Evolutionary conservation across 2,329 filamentous ascomycete genomes (phyloP).

Genomic region (Dactylonectria estremocensis): DNA sequence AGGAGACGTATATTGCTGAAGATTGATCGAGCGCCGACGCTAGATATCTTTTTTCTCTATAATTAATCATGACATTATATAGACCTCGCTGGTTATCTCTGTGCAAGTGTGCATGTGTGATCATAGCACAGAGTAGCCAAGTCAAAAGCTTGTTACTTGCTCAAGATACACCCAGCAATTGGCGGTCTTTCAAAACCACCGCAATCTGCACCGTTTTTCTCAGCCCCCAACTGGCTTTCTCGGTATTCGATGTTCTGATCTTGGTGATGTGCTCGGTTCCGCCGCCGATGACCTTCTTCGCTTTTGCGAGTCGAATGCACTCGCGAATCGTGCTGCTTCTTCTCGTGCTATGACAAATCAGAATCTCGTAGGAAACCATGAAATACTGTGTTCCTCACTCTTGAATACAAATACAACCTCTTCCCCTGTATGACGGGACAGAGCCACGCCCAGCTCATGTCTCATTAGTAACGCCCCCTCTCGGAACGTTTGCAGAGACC

Average conservation of each 20-base stretch:
- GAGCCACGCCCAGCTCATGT: background rate
- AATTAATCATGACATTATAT: background rate
- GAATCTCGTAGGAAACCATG: background rate
- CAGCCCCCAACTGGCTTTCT: background rate
- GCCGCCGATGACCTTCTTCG: background rate
- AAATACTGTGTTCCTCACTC: background rate
- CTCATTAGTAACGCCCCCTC: background rate
- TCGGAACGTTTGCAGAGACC: background rate
- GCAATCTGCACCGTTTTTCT: background rate
- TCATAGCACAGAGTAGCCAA: no score
- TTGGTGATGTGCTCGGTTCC: no score
- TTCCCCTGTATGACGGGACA: background rate
- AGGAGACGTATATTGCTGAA: background rate
- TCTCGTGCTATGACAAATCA: background rate
- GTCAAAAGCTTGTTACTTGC: no score
- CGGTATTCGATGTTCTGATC: background rate
- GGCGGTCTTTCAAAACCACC: no score
- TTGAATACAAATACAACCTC: background rate
- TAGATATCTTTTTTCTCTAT: background rate
- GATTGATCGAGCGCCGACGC: background rate
- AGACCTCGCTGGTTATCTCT: background rate
- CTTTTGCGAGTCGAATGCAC: background rate
- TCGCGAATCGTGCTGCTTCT: background rate
- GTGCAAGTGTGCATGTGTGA: no score
- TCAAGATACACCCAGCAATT: no score